Evolutionary conservation across 176 grass and related monocot genomes (phyloP).

Genomic region (Ampelocalamus luodianensis): DNA sequence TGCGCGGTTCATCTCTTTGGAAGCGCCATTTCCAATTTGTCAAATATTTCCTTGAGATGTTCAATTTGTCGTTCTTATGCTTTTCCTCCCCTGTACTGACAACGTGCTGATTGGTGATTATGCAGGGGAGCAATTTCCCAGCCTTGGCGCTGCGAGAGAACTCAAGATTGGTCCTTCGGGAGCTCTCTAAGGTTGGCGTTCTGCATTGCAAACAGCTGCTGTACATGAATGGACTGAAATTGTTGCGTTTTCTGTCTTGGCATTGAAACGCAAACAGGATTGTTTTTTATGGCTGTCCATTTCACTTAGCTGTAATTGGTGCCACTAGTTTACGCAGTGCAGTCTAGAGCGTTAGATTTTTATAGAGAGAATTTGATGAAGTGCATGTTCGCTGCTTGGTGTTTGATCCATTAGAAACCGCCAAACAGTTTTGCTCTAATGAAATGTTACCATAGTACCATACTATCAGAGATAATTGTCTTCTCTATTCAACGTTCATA

Average conservation of each 20-base stretch:
- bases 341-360: not conserved
- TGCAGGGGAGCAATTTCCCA: conserved; percentile 4
- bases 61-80: not conserved
- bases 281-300: not conserved
- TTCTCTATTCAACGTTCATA: not conserved
- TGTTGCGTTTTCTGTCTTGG: not conserved
- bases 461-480: not conserved
- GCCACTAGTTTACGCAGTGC: not conserved
- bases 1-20: not conserved
- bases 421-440: not conserved
- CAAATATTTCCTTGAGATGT: not conserved
- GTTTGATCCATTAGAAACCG: not conserved
- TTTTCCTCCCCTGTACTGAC: not conserved
- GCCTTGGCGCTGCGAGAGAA: not conserved
- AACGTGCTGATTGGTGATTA: not conserved
- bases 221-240: not conserved
- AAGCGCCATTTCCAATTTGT: not conserved
- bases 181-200: conserved; percentile 27
- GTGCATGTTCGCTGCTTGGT: not conserved
- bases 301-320: not conserved
- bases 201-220: not conserved
- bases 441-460: not conserved
- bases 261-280: not conserved
- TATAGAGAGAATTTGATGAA: not conserved
- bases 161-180: not conserved